phyloP scores from a whole-genome alignment of 192 early-diverging fungal genomes.

The Gryganskiella cystojenkinii region DNA sequence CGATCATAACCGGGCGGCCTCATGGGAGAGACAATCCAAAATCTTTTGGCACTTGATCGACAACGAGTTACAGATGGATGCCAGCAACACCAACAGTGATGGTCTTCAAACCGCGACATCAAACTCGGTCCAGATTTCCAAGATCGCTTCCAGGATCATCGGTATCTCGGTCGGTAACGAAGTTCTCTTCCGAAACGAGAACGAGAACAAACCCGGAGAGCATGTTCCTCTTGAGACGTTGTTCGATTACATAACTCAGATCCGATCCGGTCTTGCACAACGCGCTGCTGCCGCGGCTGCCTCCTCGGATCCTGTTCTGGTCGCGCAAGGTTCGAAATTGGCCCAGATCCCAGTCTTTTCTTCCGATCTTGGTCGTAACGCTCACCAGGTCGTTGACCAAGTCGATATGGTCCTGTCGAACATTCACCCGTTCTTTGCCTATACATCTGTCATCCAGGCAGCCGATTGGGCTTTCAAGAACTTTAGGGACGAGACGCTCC shows the following conservation, averaged over 20 bases:
- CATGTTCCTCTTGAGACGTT: conserved; percentile 46
- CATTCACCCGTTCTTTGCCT: conserved; percentile 78
- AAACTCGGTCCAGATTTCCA: conserved; percentile 23
- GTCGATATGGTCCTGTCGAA: conserved; percentile 72
- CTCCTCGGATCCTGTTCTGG: conserved; percentile 22
- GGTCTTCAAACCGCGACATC: conserved; percentile 47
- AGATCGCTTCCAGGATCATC: conserved; percentile 58
- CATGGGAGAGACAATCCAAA: conserved; percentile 46
- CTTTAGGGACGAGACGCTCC: conserved; percentile 54
- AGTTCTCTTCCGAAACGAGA: conserved; percentile 68
- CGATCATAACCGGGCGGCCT: conserved; percentile 52
- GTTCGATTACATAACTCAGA: conserved; percentile 57
- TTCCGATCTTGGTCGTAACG: conserved; percentile 52
- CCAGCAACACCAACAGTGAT: conserved; percentile 32
- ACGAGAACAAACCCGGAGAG: conserved; percentile 2
- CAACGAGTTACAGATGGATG: conserved; percentile 13
- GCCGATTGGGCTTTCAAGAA: conserved; percentile 66
- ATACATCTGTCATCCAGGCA: conserved; percentile 54
- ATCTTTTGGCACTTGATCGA: conserved; percentile 43
- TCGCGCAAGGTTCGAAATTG: conserved; percentile 55
- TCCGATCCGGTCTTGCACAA: conserved; percentile 55
- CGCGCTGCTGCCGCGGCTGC: conserved; percentile 51
- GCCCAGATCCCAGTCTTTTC: conserved; percentile 47
- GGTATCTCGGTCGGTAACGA: conserved; percentile 74
- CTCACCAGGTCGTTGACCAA: conserved; percentile 56